phyloP scores from a whole-genome alignment of 164 flowering plant species.

The Macadamia integrifolia region DNA sequence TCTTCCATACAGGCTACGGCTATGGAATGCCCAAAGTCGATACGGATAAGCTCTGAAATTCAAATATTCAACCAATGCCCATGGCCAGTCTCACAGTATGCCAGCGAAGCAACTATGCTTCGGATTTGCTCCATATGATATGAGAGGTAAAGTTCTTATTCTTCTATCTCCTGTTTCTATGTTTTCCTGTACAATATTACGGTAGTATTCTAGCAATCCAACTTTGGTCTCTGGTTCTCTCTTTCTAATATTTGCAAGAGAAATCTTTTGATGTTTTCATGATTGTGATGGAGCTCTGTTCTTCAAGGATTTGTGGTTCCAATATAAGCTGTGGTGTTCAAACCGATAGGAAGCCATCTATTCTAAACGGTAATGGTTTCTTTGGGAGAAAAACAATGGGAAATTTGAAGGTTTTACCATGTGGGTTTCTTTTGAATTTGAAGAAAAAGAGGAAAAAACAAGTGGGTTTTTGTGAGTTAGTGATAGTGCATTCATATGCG shows the following conservation, averaged over 20 bases:
- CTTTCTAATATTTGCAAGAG: neutral
- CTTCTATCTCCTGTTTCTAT: neutral
- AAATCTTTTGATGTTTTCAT: slow-evolving; percentile 3
- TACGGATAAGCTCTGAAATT: neutral
- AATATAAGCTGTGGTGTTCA: slow-evolving; percentile 18
- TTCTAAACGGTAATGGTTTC: slow-evolving; percentile 12
- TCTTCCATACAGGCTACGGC: too few relatives aligned
- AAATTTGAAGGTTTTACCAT: slow-evolving; percentile 30
- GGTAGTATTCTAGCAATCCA: neutral
- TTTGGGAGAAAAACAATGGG: slow-evolving; percentile 21
- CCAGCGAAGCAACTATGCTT: neutral
- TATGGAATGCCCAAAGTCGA: too few relatives aligned
- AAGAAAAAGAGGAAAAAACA: slow-evolving; percentile 31
- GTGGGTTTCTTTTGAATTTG: slow-evolving; percentile 30
- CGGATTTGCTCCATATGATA: neutral
- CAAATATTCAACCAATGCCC: neutral
- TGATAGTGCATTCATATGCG: slow-evolving; percentile 21
- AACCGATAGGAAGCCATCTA: slow-evolving; percentile 15
- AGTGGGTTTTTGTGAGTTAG: slow-evolving; percentile 31
- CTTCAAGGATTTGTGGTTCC: slow-evolving; percentile 25
- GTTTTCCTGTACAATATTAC: neutral
- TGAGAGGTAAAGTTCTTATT: neutral
- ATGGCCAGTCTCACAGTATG: neutral
- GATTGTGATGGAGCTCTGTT: slow-evolving; percentile 37
- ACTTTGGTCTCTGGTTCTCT: neutral